Conservation (phyloP, 768 basidiomycete genomes). For the Coprinopsis strossmayeri region DNA sequence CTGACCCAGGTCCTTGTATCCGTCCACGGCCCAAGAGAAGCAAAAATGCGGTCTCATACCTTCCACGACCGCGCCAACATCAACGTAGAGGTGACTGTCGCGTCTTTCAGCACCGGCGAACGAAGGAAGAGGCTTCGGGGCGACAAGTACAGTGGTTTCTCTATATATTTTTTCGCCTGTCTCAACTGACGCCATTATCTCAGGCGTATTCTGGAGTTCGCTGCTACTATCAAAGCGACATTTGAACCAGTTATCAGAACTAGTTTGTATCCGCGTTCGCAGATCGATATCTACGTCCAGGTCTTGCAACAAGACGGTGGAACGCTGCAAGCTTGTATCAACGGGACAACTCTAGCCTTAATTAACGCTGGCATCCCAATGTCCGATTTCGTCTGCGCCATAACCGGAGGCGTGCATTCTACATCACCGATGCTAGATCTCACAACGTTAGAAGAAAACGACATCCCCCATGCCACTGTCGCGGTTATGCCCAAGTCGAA, state of each 20-base stretch:
- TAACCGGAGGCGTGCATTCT: constrained; percentile 83
- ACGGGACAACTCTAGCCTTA: constrained; percentile 90
- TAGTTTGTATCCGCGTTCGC: constrained; percentile 84
- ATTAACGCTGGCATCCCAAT: constrained; percentile 88
- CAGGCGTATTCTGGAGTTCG: constrained; percentile 85
- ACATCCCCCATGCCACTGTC: constrained; percentile 82
- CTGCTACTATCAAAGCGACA: constrained; percentile 82
- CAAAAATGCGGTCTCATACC: constrained; percentile 70
- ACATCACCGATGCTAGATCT: constrained; percentile 82
- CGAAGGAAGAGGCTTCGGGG: constrained; percentile 68
- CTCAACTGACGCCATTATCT: background rate
- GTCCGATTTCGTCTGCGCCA: constrained; percentile 84
- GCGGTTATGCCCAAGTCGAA: constrained; percentile 86
- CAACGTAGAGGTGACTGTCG: constrained; percentile 84
- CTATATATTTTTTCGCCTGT: background rate
- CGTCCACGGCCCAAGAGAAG: constrained; percentile 91
- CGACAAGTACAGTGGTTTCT: constrained; percentile 72
- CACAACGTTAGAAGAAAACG: constrained; percentile 83
- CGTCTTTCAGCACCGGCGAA: constrained; percentile 83
- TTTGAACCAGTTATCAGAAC: constrained; percentile 95
- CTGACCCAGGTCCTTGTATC: constrained; percentile 84
- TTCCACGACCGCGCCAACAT: constrained; percentile 84
- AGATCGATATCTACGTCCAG: constrained; percentile 92
- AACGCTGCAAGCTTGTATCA: constrained; percentile 85
- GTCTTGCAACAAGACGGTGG: constrained; percentile 94